Conservation (phyloP, 768 basidiomycete species). For the Hygrophorus pudorinus region DNA sequence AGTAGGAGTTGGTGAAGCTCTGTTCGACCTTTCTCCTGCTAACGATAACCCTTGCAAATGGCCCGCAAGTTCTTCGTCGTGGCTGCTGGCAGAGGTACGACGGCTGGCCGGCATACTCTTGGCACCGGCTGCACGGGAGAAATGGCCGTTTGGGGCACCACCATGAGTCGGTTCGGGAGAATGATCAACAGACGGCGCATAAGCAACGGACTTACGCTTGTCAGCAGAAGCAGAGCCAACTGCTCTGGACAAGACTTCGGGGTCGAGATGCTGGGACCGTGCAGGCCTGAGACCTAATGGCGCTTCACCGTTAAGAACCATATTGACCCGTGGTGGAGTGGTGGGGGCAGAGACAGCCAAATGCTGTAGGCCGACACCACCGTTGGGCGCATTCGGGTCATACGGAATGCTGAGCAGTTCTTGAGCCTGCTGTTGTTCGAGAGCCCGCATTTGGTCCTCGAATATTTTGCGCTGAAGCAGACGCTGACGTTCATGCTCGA, state of each 20-base stretch:
- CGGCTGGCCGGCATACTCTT: slow-evolving; percentile 92
- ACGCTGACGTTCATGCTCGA: slow-evolving; percentile 89
- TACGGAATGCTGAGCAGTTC: slow-evolving; percentile 72
- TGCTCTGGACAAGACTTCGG: slow-evolving; percentile 55
- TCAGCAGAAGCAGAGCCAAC: slow-evolving; percentile 56
- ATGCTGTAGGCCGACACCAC: slow-evolving; percentile 47
- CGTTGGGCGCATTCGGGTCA: slow-evolving; percentile 36
- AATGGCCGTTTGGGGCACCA: slow-evolving; percentile 37
- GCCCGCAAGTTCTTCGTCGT: slow-evolving; percentile 72
- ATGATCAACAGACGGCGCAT: slow-evolving; percentile 66
- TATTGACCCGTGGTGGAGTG: slow-evolving; percentile 73
- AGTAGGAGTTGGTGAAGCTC: slow-evolving; percentile 48
- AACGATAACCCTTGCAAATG: slow-evolving; percentile 68
- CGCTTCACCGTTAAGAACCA: slow-evolving; percentile 52
- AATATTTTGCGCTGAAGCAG: slow-evolving; percentile 79
- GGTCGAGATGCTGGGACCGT: slow-evolving; percentile 46
- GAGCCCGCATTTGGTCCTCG: slow-evolving; percentile 91
- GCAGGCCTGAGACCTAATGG: slow-evolving; percentile 30
- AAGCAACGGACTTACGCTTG: slow-evolving; percentile 83
- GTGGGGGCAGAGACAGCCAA: slow-evolving; percentile 85
- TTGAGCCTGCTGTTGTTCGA: slow-evolving; percentile 86
- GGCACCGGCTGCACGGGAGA: slow-evolving; percentile 61
- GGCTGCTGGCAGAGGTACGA: slow-evolving; percentile 79
- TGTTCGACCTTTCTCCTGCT: slow-evolving; percentile 48
- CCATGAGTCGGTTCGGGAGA: slow-evolving; percentile 54